Percentiles rank a stretch among this genome's conserved stretches.
These are phyloP conservation scores for Salisapilia sapeloensis DNA, from an alignment of 352 stramenopile genomes.

Conservation along the genomic window DNA sequence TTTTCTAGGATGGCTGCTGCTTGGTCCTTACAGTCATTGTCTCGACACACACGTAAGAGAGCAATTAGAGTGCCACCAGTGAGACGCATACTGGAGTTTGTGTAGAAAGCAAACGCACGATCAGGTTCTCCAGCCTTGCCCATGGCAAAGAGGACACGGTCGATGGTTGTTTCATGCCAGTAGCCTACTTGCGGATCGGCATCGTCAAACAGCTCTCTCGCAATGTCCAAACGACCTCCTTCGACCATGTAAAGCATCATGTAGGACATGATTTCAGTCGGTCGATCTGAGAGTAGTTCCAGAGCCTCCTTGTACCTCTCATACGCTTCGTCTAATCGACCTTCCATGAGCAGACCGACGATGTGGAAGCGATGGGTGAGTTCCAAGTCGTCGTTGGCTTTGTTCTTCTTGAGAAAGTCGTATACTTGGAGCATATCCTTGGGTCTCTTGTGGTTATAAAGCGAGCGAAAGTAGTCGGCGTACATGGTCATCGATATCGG, in stretches of 20 bases:
- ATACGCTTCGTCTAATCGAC: conserved; percentile 23
- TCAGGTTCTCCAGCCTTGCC: conserved; percentile 37
- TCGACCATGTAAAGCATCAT: conserved; percentile 36
- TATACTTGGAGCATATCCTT: conserved; percentile 29
- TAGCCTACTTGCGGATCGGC: conserved; percentile 41
- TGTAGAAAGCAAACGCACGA: conserved; percentile 62
- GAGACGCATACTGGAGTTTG: conserved; percentile 65
- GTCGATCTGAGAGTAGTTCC: conserved; percentile 24
- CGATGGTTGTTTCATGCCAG: conserved; percentile 51
- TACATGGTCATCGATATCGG: conserved; percentile 46
- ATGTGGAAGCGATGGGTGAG: conserved; percentile 60
- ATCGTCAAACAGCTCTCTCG: conserved; percentile 26
- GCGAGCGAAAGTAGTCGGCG: conserved; percentile 33
- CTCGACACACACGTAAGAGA: conserved; percentile 44
- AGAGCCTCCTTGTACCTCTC: conserved; percentile 34
- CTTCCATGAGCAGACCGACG: conserved; percentile 25
- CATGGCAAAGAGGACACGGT: conserved; percentile 51
- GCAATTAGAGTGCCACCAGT: conserved; percentile 50
- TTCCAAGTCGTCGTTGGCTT: conserved; percentile 24
- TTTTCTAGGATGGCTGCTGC: conserved; percentile 56
- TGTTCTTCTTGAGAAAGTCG: conserved; percentile 18
- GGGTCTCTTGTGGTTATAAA: conserved; percentile 14
- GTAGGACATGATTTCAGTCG: conserved; percentile 50
- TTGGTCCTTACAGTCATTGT: conserved; percentile 54
- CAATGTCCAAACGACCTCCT: conserved; percentile 19